phyloP scores from a whole-genome alignment of 495 filamentous ascomycete genomes.

The Xylaria telfairii region DNA sequence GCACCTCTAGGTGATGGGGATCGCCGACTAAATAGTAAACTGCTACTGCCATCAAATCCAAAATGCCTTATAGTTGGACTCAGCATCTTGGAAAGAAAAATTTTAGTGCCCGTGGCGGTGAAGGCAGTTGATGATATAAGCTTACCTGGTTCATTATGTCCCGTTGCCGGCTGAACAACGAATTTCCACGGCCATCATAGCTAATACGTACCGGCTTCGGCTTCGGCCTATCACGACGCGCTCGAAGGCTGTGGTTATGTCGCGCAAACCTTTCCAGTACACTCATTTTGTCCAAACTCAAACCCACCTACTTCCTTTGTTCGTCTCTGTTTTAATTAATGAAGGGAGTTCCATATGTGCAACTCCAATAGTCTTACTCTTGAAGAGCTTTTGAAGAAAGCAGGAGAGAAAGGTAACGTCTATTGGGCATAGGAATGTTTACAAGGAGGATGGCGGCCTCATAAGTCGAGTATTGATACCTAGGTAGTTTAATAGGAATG shows the following conservation, averaged over 20 bases:
- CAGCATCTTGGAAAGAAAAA: slow-evolving; percentile 26
- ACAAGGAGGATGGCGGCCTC: neutral
- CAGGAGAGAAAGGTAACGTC: neutral
- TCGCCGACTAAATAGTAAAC: slow-evolving; percentile 26
- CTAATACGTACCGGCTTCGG: slow-evolving; percentile 23
- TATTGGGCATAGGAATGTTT: neutral
- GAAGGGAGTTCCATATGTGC: neutral
- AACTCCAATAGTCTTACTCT: neutral
- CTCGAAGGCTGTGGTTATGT: slow-evolving; percentile 30
- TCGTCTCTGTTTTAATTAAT: neutral
- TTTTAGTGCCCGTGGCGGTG: slow-evolving; percentile 16
- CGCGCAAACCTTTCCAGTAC: slow-evolving; percentile 35
- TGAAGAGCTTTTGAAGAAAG: neutral
- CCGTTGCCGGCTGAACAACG: slow-evolving; percentile 29
- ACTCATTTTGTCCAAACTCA: slow-evolving; percentile 23
- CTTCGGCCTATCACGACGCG: slow-evolving; percentile 25
- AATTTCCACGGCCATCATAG: slow-evolving; percentile 27
- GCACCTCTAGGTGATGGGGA: slow-evolving; percentile 30
- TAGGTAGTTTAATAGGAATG: slow-evolving; percentile 6
- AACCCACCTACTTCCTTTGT: neutral
- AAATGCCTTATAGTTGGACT: slow-evolving; percentile 36
- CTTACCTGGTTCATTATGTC: slow-evolving; percentile 37
- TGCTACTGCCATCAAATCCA: slow-evolving; percentile 30
- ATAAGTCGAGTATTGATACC: neutral
- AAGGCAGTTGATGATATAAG: slow-evolving; percentile 19